Conservation (phyloP, 148 eudicot species). For the Dysphania ambrosioides region DNA sequence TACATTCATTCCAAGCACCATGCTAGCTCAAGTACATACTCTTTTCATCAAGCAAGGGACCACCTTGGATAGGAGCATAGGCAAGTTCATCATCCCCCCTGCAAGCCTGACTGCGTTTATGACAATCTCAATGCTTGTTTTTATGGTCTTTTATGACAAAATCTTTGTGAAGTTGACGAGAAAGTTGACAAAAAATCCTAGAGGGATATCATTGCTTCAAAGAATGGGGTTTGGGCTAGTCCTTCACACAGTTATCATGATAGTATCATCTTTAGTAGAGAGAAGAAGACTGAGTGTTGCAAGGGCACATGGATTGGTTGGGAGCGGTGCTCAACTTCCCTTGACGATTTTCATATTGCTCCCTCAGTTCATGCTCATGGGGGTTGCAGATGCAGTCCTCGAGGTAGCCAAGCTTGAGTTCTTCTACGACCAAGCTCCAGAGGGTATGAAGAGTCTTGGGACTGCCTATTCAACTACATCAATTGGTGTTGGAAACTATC, state of each 20-base stretch:
- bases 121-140: constrained; percentile 62
- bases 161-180: constrained; percentile 42
- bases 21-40: constrained; percentile 64
- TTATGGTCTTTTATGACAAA: constrained; percentile 56
- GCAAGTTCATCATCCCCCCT: constrained; percentile 57
- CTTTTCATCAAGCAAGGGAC: constrained; percentile 85
- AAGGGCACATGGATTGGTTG: constrained; percentile 40
- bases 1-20: constrained; percentile 59
- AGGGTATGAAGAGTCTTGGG: constrained; percentile 83
- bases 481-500: constrained; percentile 63
- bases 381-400: constrained; percentile 61
- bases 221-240: constrained; percentile 72
- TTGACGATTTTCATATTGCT: constrained; percentile 53
- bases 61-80: constrained; percentile 45
- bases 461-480: constrained; percentile 61
- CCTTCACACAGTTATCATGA: constrained; percentile 55
- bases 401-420: constrained; percentile 77
- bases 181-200: constrained; percentile 56
- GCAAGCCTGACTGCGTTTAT: constrained; percentile 61
- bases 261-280: constrained; percentile 42
- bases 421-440: constrained; percentile 86
- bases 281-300: constrained; percentile 53
- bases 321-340: constrained; percentile 51
- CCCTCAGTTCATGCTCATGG: constrained; percentile 72
- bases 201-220: constrained; percentile 68